phyloP scores from a whole-genome alignment of 2,329 filamentous ascomycete species.

The Thermomyces lanuginosus region DNA sequence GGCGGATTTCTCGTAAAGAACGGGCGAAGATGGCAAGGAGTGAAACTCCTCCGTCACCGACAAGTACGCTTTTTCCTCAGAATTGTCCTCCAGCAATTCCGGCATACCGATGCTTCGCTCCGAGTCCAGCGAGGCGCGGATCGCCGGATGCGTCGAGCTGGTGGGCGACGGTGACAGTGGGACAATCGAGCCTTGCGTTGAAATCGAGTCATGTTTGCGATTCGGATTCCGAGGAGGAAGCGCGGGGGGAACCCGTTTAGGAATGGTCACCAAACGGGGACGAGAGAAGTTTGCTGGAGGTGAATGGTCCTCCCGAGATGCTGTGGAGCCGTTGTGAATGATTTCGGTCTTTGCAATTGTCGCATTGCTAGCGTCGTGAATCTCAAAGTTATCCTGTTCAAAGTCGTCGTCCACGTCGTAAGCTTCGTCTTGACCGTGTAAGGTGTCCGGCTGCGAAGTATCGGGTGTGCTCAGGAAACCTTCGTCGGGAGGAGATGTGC shows the following conservation, averaged over 20 bases:
- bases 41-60: conserved; percentile 26
- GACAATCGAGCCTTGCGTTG: conserved; percentile 11
- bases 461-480: conserved; percentile 12
- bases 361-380: conserved; percentile 36
- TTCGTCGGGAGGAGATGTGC: conserved; percentile 7
- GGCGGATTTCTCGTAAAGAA: too few relatives aligned
- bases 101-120: conserved; percentile 4
- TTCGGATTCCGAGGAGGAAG: conserved; percentile 59
- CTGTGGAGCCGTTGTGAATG: conserved; percentile 13
- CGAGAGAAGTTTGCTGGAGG: conserved; percentile 54
- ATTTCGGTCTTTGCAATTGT: conserved; percentile 33
- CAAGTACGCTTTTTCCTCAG: conserved; percentile 7
- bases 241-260: conserved; percentile 58
- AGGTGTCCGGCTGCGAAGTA: conserved; percentile 12
- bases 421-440: conserved; percentile 9
- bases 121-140: conserved; percentile 8
- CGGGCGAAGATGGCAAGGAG: conserved; percentile 21
- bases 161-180: conserved; percentile 10
- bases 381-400: conserved; percentile 17
- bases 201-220: conserved; percentile 13
- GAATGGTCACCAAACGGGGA: conserved; percentile 69
- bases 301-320: conserved; percentile 32
- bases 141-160: conserved; percentile 12
- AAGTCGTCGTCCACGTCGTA: conserved; percentile 6
- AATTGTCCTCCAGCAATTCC: conserved; percentile 1